These are phyloP conservation scores for Geranium incanum DNA, from an alignment of 441 rosid genomes.

Conservation along the genomic window DNA sequence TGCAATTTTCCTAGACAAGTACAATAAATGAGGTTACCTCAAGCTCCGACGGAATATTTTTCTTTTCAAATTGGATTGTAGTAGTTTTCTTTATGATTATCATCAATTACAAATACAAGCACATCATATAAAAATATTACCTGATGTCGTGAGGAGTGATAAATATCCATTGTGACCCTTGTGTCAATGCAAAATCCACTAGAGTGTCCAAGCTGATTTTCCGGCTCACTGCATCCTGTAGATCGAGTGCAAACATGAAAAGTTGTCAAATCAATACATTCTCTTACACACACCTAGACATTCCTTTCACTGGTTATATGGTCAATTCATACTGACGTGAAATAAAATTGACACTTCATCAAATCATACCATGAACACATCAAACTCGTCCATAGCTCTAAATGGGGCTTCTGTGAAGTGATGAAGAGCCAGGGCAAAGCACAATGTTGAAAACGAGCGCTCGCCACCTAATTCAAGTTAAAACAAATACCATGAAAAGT, in stretches of 20 bases:
- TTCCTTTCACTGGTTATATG: slow-evolving; percentile 1
- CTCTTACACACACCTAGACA: background rate
- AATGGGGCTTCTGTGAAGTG: slow-evolving; percentile 90
- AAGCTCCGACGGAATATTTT: background rate
- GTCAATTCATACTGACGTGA: slow-evolving; percentile 1
- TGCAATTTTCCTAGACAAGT: background rate
- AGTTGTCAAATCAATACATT: background rate
- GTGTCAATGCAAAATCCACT: slow-evolving; percentile 73
- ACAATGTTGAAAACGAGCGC: slow-evolving; percentile 93
- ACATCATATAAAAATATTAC: slow-evolving; percentile 29
- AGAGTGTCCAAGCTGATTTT: slow-evolving; percentile 87
- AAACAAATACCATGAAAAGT: background rate
- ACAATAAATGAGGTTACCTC: background rate
- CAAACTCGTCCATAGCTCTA: slow-evolving; percentile 99
- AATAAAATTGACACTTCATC: slow-evolving; percentile 5
- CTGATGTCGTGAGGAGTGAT: slow-evolving; percentile 97
- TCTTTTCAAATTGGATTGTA: background rate
- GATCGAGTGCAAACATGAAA: slow-evolving; percentile 18
- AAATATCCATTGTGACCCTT: slow-evolving; percentile 93
- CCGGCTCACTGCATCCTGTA: slow-evolving; percentile 92
- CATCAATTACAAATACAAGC: background rate
- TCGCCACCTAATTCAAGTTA: slow-evolving; percentile 62
- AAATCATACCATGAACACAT: slow-evolving; percentile 79
- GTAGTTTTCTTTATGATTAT: background rate
- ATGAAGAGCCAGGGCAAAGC: slow-evolving; percentile 91